Evolutionary conservation across 768 basidiomycete genomes (phyloP).

Genomic region (Dentipellis sp.): DNA sequence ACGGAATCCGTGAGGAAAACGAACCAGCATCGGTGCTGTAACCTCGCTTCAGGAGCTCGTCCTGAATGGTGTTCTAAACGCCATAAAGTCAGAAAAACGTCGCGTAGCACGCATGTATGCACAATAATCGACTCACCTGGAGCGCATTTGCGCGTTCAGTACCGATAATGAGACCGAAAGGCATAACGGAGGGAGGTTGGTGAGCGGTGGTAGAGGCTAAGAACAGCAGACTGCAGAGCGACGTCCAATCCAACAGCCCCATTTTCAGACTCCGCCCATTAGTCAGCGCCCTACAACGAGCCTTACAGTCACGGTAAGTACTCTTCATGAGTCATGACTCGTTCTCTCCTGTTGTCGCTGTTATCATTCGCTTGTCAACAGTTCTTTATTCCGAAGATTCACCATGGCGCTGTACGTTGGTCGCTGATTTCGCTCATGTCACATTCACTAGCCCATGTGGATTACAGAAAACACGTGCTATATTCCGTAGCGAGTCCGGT

Average conservation of each 20-base stretch:
- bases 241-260: background rate
- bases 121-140: slow-evolving; percentile 37
- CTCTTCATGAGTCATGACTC: background rate
- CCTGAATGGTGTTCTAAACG: slow-evolving; percentile 62
- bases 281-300: background rate
- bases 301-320: too few relatives aligned
- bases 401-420: too few relatives aligned
- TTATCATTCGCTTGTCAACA: too few relatives aligned
- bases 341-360: background rate
- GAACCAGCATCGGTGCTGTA: slow-evolving; percentile 71
- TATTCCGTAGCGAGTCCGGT: too few relatives aligned
- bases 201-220: background rate
- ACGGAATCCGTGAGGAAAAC: slow-evolving; percentile 18
- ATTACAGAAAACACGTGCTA: too few relatives aligned
- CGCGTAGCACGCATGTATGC: background rate
- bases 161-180: slow-evolving; percentile 69
- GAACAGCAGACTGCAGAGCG: background rate
- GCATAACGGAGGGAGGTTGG: slow-evolving; percentile 31
- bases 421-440: too few relatives aligned
- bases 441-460: too few relatives aligned
- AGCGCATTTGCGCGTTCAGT: slow-evolving; percentile 67
- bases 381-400: too few relatives aligned
- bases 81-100: slow-evolving; percentile 4
- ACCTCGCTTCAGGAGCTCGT: slow-evolving; percentile 68
- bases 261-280: background rate